Evolutionary conservation across 192 early-diverging fungal species (phyloP), one percentile per base, ranked within the genome.

Genomic region (Podila clonocystis): DNA sequence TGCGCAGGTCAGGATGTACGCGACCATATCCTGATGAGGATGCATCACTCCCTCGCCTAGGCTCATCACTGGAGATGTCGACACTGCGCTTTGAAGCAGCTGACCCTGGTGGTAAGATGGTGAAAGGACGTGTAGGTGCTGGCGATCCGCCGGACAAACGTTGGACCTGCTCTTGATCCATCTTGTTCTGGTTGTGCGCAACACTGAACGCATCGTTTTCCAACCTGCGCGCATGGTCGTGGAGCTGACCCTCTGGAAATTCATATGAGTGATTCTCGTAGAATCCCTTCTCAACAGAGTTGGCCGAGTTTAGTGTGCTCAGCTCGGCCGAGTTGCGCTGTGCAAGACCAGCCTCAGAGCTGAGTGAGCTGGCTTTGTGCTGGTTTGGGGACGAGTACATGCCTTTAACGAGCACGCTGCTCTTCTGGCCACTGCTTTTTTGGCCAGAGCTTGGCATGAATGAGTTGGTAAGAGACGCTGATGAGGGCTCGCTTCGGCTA

Each of bases 251-350:
- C 34, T 30, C 9, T 38, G 28, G 31, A 30, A 17, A 52, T 20
- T 69, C 68, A 45, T 50, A 50, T 1, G 58, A 65, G 29, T 9
- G 5, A 24, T 6, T 41, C 8, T 55, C 74, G 22, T 62, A 58
- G 12, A 7, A 26, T 2, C 45, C 65, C 33, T 73, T 72, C 24
- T 80, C 70, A 22, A 69, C 29, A 30, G 77, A 80, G 26, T 69
- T 33, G 20, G 48, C 49, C 4, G 76, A 79, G 55, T 68, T 49
- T 17, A 77, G 49, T 38, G 74, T 77, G 50, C 68, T 70, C 8
- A 70, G 17, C 13, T 77, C 74, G 12, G 30, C 48, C 29, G 74
- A 77, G 49, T 33, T 70, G 2, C 50, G 29, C 12, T 67, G 75
- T 31, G 75, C 59, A 13, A 80, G 26, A 9, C 52, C 61, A 22